These are phyloP conservation scores for Gynostemma pentaphyllum DNA, from an alignment of 306 rosid species.

Conservation along the genomic window DNA sequence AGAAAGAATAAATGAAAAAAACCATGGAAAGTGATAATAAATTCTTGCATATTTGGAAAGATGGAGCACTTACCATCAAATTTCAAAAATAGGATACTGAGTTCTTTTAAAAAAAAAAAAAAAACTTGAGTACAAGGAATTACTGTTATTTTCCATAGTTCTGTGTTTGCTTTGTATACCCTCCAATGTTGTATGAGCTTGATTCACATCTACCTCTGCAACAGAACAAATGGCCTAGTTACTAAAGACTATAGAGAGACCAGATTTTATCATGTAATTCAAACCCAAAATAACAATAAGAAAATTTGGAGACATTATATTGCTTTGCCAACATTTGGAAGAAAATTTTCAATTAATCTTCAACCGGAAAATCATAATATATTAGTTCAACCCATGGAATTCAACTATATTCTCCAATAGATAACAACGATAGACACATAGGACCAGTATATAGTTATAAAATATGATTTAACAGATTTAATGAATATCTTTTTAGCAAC, in stretches of 20 bases:
- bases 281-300: not conserved
- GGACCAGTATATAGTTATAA: not conserved
- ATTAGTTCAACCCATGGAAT: not conserved
- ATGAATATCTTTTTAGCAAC: not conserved
- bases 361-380: not conserved
- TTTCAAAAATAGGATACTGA: not conserved
- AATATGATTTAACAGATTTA: not conserved
- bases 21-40: not conserved
- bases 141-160: constrained; percentile 16
- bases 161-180: constrained; percentile 19
- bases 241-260: not conserved
- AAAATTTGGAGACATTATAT: not conserved
- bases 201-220: constrained; percentile 7
- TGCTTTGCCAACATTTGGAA: not conserved
- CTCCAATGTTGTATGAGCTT: constrained; percentile 9
- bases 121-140: constrained; percentile 9
- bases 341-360: not conserved
- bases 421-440: not conserved
- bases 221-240: constrained; percentile 5
- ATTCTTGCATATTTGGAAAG: not conserved
- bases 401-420: not conserved
- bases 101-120: not conserved
- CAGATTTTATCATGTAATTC: not conserved
- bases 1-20: constrained; percentile 4
- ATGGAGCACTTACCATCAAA: not conserved